Evolutionary conservation across 805 yeast species (phyloP).

Genomic region (Spathaspora passalidarum): DNA sequence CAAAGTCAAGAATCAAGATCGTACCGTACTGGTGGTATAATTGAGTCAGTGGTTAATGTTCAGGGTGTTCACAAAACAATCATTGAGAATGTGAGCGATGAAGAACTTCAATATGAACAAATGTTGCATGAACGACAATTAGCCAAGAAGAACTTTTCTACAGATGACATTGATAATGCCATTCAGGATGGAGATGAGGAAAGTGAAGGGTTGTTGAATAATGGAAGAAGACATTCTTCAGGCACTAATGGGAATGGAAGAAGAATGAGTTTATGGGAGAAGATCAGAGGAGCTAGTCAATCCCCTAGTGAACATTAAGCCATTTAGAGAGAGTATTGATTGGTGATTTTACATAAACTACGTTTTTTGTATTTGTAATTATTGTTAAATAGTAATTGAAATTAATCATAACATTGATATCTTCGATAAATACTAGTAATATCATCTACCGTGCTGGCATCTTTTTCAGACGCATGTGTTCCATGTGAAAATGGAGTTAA

Average conservation of each 20-base stretch:
- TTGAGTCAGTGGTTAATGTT: constrained; percentile 79
- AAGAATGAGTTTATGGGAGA: constrained; percentile 8
- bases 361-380: not conserved
- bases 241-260: constrained; percentile 3
- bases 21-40: constrained; percentile 59
- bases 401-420: no score
- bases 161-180: not conserved
- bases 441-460: no score
- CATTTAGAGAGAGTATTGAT: not conserved
- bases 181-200: constrained; percentile 1
- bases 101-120: constrained; percentile 22
- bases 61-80: constrained; percentile 85
- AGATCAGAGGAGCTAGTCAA: constrained; percentile 2
- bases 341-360: not conserved
- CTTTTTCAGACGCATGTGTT: no score
- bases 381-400: not conserved
- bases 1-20: constrained; percentile 35
- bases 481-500: not conserved
- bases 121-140: not conserved
- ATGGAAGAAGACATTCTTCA: not conserved
- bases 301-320: not conserved
- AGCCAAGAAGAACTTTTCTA: not conserved
- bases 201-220: not conserved
- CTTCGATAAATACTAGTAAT: no score
- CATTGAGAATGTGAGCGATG: constrained; percentile 60